Evolutionary conservation across 805 yeast species (phyloP), one percentile per base, ranked within the genome.

Genomic region (Tetrapisispora arboricola): DNA sequence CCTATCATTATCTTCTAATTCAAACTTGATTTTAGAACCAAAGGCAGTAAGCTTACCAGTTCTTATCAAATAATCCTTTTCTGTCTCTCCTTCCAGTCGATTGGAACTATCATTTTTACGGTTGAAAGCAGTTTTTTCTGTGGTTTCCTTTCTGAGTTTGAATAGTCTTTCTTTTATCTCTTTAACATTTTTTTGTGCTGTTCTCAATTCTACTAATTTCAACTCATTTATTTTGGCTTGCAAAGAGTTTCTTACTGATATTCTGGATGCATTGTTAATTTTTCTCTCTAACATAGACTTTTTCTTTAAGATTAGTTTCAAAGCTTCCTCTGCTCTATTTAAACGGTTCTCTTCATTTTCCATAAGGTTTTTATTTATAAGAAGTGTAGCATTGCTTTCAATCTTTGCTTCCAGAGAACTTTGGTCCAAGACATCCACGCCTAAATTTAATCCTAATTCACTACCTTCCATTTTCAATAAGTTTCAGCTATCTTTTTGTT

Each of bases 21-120:
- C 69, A 49, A 85, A 82, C 2, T 76, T 79, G 31, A 70, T 68
- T 17, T 75, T 63, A 24, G 75, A 74, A 10, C 96, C 94, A 66
- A 92, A 92, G 0, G 97, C 97, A 0, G 98, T 92, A 42, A 87
- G 76, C 57, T 86, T 79, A 22, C 98, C 98, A 0, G 90, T 88
- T 48, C 98, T 70, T 0, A 92, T 75, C 45, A 92, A 67, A 54
- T 62, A 88, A 38, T 88, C 96, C 42, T 75, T 75, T 53, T 82
- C 83, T 0, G 86, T 63, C 54, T 92, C 97, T n/a, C 74, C 83
- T 0, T 82, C 76, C 6, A 73, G 66, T 47, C 70, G 66, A n/a
- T 51, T 49, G 1, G 54, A 46, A 1, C 44, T 10, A 28, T 9
- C 53, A 1, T 40, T 47, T 4, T 50, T 55, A 10, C 44, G n/a